phyloP scores from a whole-genome alignment of 2,329 filamentous ascomycete species.

The Ophiostoma himal-ulmi region DNA sequence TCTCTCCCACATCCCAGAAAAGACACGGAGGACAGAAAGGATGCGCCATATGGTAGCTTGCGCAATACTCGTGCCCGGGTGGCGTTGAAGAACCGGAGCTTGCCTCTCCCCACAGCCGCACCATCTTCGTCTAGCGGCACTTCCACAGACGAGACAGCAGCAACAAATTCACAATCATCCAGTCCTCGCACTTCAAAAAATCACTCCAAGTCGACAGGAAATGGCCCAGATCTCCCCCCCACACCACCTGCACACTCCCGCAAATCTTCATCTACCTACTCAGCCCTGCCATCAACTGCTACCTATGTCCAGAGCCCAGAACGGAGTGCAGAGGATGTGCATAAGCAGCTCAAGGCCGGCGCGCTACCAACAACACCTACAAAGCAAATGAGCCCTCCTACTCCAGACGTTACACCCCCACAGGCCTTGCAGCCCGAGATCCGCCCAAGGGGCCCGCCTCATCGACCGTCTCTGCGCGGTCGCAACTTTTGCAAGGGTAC shows the following conservation, averaged over 20 bases:
- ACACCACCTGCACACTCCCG: conserved; percentile 58
- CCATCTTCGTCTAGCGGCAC: conserved; percentile 29
- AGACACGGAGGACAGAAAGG: conserved; percentile 27
- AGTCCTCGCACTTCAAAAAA: conserved; percentile 40
- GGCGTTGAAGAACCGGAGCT: conserved; percentile 25
- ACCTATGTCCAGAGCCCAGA: conserved; percentile 36
- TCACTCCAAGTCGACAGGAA: conserved; percentile 39
- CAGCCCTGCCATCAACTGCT: conserved; percentile 40
- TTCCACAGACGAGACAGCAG: conserved; percentile 19
- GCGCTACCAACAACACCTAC: conserved; percentile 52
- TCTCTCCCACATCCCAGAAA: conserved; percentile 36
- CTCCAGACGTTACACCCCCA: conserved; percentile 70
- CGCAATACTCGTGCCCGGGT: conserved; percentile 20
- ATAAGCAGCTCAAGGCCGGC: conserved; percentile 30
- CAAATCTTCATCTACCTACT: conserved; percentile 49
- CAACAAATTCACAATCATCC: conserved; percentile 33
- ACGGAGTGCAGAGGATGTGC: conserved; percentile 37
- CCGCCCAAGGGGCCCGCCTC: conserved; percentile 36
- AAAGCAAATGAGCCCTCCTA: conserved; percentile 62
- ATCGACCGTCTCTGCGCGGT: conserved; percentile 45
- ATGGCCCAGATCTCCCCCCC: conserved; percentile 51
- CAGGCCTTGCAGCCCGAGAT: conserved; percentile 36
- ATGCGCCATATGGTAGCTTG: conserved; percentile 23
- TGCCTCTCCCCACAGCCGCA: conserved; percentile 21
- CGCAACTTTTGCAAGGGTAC: conserved; percentile 48